Evolutionary conservation across 1,284 basidiomycete genomes (phyloP).

Genomic region (Cutaneotrichosporon cutaneum): DNA sequence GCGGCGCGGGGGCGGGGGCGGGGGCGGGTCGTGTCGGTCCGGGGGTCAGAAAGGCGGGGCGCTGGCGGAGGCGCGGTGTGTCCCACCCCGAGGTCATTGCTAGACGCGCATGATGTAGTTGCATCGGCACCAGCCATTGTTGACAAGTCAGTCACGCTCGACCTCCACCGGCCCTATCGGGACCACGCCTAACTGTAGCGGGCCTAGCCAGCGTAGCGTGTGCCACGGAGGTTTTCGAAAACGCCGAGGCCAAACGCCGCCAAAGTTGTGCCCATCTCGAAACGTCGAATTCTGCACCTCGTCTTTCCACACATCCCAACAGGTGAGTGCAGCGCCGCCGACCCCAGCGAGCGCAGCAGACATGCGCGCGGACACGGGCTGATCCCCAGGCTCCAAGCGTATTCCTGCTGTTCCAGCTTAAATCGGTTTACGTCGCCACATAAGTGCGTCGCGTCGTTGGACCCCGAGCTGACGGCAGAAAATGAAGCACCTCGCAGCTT

Average conservation of each 20-base stretch:
- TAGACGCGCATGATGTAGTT: neutral
- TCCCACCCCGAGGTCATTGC: neutral
- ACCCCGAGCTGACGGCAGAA: slow-evolving; percentile 51
- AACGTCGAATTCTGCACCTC: neutral
- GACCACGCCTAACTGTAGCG: neutral
- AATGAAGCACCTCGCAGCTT: slow-evolving; percentile 97
- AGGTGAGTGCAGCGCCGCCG: slow-evolving; percentile 1
- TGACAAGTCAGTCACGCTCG: slow-evolving; percentile 5
- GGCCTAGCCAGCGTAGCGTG: neutral
- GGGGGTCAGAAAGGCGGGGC: neutral
- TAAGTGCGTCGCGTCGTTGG: slow-evolving; percentile 24
- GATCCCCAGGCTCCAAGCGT: slow-evolving; percentile 38
- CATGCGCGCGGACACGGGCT: neutral
- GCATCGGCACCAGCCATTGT: neutral
- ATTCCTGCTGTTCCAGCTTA: slow-evolving; percentile 52
- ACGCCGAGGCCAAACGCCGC: slow-evolving; percentile 1
- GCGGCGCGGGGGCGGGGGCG: neutral
- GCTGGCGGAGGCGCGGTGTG: neutral
- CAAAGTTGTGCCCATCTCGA: neutral
- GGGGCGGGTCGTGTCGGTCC: neutral
- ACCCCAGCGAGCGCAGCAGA: neutral
- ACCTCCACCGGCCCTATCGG: neutral
- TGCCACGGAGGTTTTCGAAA: neutral
- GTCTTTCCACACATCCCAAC: slow-evolving; percentile 7
- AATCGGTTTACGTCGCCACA: slow-evolving; percentile 50